phyloP scores from a whole-genome alignment of 2,329 filamentous ascomycete genomes.

The Didymella sp. region DNA sequence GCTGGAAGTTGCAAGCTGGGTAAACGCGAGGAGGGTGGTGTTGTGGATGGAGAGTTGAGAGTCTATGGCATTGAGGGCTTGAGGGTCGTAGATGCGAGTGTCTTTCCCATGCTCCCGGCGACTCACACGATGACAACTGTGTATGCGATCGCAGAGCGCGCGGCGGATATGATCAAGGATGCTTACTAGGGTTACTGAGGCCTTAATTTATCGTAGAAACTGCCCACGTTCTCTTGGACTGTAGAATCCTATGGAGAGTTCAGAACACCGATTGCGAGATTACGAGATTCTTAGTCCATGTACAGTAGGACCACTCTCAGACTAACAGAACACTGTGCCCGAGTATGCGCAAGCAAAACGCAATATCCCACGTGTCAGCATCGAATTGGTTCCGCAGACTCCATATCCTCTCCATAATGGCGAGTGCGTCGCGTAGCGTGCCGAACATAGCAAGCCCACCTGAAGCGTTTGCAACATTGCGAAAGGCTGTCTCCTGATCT shows the following conservation, averaged over 20 bases:
- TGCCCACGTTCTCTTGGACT: too few relatives aligned
- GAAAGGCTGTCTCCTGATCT: neutral
- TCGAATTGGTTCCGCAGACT: neutral
- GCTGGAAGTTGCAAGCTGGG: slow-evolving; percentile 38
- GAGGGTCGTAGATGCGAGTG: slow-evolving; percentile 30
- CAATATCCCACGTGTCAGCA: slow-evolving; percentile 6
- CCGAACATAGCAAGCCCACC: neutral
- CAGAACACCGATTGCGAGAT: too few relatives aligned
- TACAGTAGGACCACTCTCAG: too few relatives aligned
- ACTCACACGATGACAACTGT: slow-evolving; percentile 31
- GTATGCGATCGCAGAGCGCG: slow-evolving; percentile 30
- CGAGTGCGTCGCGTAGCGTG: slow-evolving; percentile 22
- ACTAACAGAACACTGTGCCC: slow-evolving; percentile 3
- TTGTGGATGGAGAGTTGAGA: slow-evolving; percentile 34
- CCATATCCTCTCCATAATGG: slow-evolving; percentile 50
- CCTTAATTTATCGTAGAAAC: too few relatives aligned
- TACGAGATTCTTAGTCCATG: too few relatives aligned
- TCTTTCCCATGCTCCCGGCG: slow-evolving; percentile 29
- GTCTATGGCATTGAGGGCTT: slow-evolving; percentile 37
- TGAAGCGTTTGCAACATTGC: neutral
- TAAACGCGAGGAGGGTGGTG: slow-evolving; percentile 35
- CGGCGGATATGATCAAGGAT: slow-evolving; percentile 20
- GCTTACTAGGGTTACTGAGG: neutral
- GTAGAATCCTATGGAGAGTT: too few relatives aligned
- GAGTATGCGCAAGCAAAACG: neutral